A percentile compares a stretch with the other conserved stretches of the same genome.
phyloP scores from a whole-genome alignment of 2,329 filamentous ascomycete species.

The Fusarium sp. region DNA sequence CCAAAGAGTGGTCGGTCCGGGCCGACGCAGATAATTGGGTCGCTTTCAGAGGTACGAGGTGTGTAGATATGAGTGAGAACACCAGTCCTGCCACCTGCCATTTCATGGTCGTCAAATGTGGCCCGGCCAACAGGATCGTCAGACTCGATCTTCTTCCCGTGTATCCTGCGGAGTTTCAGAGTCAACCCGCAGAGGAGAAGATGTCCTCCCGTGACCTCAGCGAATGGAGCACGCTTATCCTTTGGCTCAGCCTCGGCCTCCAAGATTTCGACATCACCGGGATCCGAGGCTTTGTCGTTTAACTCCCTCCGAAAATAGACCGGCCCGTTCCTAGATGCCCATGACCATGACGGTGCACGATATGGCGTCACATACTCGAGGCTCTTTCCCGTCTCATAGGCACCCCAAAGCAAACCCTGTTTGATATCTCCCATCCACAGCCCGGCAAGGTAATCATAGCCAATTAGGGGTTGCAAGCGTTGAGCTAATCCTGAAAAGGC shows the following conservation, averaged over 20 bases:
- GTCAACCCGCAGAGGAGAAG: background rate
- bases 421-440: background rate
- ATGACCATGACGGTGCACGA: slow-evolving; percentile 13
- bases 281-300: background rate
- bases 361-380: slow-evolving; percentile 1
- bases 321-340: background rate
- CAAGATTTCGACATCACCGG: background rate
- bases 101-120: background rate
- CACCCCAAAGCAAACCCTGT: slow-evolving; percentile 4
- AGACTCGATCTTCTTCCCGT: background rate
- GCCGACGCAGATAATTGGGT: background rate
- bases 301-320: background rate
- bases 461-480: background rate
- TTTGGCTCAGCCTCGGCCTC: background rate
- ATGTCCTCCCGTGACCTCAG: background rate
- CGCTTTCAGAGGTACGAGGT: background rate
- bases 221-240: background rate
- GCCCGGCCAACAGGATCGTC: background rate
- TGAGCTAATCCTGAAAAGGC: slow-evolving; percentile 10
- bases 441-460: slow-evolving; percentile 1
- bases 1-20: background rate
- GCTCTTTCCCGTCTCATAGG: background rate
- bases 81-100: background rate
- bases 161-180: background rate
- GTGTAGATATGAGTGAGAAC: background rate